A percentile compares a stretch with the other conserved stretches of the same genome.
phyloP scores from a whole-genome alignment of 805 yeast genomes.

The Barnettozyma sp. region DNA sequence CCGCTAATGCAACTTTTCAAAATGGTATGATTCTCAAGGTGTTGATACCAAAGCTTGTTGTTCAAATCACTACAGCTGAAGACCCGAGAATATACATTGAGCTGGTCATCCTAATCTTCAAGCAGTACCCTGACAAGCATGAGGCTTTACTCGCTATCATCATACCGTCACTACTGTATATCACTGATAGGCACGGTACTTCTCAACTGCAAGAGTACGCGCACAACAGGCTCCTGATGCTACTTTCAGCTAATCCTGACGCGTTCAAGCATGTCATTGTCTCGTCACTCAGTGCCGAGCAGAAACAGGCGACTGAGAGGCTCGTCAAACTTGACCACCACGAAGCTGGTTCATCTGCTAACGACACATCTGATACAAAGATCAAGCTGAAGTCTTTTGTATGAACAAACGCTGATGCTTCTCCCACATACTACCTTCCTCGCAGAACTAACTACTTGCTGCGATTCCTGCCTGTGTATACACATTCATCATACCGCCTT shows the following conservation, averaged over 20 bases:
- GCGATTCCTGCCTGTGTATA: too few relatives aligned
- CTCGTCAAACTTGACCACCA: constrained; percentile 34
- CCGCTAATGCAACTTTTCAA: constrained; percentile 27
- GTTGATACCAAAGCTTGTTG: constrained; percentile 40
- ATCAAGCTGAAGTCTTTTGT: constrained; percentile 48
- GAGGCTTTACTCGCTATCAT: constrained; percentile 27
- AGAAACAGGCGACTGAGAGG: constrained; percentile 35
- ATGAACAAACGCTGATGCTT: constrained; percentile 5
- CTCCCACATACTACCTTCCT: too few relatives aligned
- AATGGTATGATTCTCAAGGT: constrained; percentile 35
- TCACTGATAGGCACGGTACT: constrained; percentile 1
- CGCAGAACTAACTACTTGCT: too few relatives aligned
- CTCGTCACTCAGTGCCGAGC: constrained; percentile 31
- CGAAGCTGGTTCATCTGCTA: constrained; percentile 9
- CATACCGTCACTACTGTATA: constrained; percentile 33
- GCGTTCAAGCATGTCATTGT: constrained; percentile 44
- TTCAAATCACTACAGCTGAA: constrained; percentile 22
- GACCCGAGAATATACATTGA: constrained; percentile 29
- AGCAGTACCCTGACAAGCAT: constrained; percentile 10
- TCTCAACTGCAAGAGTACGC: constrained; percentile 26
- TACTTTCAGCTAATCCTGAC: constrained; percentile 38
- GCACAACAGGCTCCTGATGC: constrained; percentile 40
- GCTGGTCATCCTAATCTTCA: constrained; percentile 18
- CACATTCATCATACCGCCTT: too few relatives aligned
- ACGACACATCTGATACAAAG: constrained; percentile 25